Percentiles rank a stretch among this genome's conserved stretches.
Conservation (phyloP, 2,329 filamentous ascomycete species). For the Scleromitrula shiraiana region DNA sequence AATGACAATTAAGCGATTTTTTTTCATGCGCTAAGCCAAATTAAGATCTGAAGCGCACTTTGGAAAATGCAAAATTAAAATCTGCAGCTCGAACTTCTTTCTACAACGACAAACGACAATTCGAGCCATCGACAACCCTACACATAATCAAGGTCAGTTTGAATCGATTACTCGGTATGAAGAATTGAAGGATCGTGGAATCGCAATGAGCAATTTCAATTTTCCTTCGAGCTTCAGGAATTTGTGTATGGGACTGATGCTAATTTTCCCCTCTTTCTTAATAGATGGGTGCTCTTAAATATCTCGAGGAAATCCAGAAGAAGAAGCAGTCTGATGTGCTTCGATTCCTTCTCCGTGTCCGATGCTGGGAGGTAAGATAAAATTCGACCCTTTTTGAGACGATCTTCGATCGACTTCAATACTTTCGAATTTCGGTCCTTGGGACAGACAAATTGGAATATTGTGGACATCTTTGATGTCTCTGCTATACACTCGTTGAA, state of each 20-base stretch:
- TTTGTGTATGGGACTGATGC: neutral
- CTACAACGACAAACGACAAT: conserved; percentile 10
- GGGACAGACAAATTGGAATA: conserved; percentile 23
- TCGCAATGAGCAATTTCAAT: neutral
- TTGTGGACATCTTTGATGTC: conserved; percentile 32
- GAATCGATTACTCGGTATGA: neutral
- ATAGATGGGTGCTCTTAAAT: conserved; percentile 89
- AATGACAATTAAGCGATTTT: neutral
- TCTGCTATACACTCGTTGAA: conserved; percentile 99
- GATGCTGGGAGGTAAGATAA: conserved; percentile 97
- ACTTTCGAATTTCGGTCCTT: conserved; percentile 28
- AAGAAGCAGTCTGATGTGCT: conserved; percentile 99
- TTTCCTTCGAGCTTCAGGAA: neutral
- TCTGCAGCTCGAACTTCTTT: neutral
- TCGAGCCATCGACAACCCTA: conserved; percentile 8
- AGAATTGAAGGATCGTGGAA: neutral
- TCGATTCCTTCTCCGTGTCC: conserved; percentile 98
- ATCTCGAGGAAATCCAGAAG: conserved; percentile 99
- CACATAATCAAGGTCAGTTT: conserved; percentile 7
- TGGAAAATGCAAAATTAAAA: neutral
- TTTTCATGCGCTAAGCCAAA: neutral
- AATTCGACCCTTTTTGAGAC: conserved; percentile 31
- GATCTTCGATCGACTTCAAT: conserved; percentile 25
- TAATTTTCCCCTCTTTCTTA: neutral
- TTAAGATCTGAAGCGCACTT: neutral